Conservation (phyloP, 2,329 filamentous ascomycete species). For the Rutstroemia sp. region DNA sequence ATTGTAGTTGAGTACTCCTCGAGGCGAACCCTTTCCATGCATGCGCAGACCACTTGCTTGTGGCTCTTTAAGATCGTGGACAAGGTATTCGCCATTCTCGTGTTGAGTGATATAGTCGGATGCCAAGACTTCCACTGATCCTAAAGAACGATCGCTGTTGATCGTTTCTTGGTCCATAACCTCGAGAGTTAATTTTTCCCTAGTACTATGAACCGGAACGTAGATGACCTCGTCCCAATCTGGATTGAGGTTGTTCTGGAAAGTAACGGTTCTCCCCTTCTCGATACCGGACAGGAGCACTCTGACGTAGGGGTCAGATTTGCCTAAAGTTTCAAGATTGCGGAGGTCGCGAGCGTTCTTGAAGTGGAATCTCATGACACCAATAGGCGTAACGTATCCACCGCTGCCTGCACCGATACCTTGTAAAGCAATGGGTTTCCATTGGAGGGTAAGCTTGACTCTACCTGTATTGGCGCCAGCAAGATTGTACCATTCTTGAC, state of each 20-base stretch:
- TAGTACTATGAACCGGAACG: slow-evolving; percentile 75
- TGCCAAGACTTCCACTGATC: slow-evolving; percentile 68
- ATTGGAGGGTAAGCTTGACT: slow-evolving; percentile 84
- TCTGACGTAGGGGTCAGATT: slow-evolving; percentile 90
- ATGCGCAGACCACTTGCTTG: slow-evolving; percentile 64
- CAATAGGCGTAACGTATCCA: slow-evolving; percentile 88
- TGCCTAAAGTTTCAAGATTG: slow-evolving; percentile 91
- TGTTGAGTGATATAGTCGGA: slow-evolving; percentile 73
- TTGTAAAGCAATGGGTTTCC: slow-evolving; percentile 87
- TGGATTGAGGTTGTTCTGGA: slow-evolving; percentile 90
- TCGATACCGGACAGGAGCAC: slow-evolving; percentile 85
- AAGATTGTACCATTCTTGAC: slow-evolving; percentile 94
- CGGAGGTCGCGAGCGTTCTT: slow-evolving; percentile 73
- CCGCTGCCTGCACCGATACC: slow-evolving; percentile 70
- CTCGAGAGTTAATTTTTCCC: slow-evolving; percentile 80
- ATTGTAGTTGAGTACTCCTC: slow-evolving; percentile 76
- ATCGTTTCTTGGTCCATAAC: slow-evolving; percentile 96
- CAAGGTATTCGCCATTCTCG: slow-evolving; percentile 72
- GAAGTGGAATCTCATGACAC: slow-evolving; percentile 92
- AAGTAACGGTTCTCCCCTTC: slow-evolving; percentile 88
- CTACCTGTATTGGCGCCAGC: slow-evolving; percentile 74
- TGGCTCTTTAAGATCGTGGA: slow-evolving; percentile 67
- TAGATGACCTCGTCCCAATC: slow-evolving; percentile 96
- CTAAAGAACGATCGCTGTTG: slow-evolving; percentile 83
- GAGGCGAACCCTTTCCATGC: slow-evolving; percentile 63